A percentile compares a stretch with the other conserved stretches of the same genome.
Evolutionary conservation across 116 monocot species (phyloP).

Genomic region (Papilionanthe hybrid): DNA sequence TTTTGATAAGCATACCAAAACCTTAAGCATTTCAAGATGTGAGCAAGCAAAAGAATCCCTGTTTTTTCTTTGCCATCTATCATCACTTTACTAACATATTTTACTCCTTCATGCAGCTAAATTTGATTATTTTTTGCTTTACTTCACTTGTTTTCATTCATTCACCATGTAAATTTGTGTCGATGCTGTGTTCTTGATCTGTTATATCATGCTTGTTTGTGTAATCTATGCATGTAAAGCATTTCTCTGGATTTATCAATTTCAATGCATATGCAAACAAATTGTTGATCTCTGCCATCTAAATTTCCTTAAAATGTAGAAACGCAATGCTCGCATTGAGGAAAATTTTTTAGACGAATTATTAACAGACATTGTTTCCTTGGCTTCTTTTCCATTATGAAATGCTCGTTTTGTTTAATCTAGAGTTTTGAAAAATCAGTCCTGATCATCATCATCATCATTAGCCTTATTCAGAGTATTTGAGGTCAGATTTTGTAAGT

Average conservation of each 20-base stretch:
- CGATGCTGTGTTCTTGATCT: not conserved
- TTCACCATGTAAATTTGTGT: not conserved
- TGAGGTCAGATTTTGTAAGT: not conserved
- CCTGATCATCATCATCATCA: not conserved
- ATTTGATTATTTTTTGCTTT: not conserved
- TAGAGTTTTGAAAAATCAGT: not conserved
- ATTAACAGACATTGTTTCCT: not conserved
- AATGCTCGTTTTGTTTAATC: not conserved
- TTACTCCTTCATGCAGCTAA: not conserved
- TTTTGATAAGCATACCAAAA: too few relatives aligned
- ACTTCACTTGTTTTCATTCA: not conserved
- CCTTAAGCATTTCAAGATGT: too few relatives aligned
- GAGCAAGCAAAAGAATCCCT: not conserved
- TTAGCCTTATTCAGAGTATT: not conserved
- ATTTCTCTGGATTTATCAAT: not conserved
- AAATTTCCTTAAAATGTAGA: not conserved
- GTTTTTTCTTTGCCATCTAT: not conserved
- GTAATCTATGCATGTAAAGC: not conserved
- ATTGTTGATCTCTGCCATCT: not conserved
- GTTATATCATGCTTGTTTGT: not conserved
- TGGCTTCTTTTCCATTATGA: not conserved
- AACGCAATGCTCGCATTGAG: not conserved
- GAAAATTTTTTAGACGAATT: not conserved
- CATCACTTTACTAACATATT: not conserved
- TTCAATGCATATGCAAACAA: not conserved